Conservation (phyloP, 257 asterid species). For the Mentha longifolia region DNA sequence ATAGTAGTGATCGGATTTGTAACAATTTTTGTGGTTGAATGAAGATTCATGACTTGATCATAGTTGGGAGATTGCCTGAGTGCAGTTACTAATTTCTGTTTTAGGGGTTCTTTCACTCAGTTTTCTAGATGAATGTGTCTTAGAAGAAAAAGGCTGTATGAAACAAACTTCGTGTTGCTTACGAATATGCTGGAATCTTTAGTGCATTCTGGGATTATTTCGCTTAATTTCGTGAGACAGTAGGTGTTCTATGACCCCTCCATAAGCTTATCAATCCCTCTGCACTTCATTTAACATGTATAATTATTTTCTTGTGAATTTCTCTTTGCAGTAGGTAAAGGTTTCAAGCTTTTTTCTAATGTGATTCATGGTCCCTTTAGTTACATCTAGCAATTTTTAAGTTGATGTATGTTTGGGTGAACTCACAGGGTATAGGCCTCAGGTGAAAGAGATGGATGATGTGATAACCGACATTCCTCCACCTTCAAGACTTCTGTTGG, state of each 20-base stretch:
- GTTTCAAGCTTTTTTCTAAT: conserved; percentile 12
- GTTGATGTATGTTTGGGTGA: conserved; percentile 27
- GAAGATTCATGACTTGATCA: neutral
- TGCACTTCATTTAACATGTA: neutral
- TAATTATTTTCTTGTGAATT: neutral
- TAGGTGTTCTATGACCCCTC: neutral
- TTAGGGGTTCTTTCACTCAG: neutral
- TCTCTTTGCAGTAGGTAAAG: neutral
- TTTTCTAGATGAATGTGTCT: conserved; percentile 17
- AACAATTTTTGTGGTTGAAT: neutral
- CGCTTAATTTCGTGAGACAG: neutral
- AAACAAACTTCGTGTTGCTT: neutral
- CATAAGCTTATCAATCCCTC: neutral
- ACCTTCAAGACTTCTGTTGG: conserved; percentile 87
- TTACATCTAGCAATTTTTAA: conserved; percentile 19
- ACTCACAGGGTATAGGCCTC: conserved; percentile 41
- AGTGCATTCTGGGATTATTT: neutral
- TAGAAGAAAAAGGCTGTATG: neutral
- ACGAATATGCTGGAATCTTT: conserved; percentile 11
- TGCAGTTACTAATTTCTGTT: conserved; percentile 6
- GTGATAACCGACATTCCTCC: conserved; percentile 91
- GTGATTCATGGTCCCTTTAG: conserved; percentile 7
- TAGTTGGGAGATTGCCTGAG: neutral
- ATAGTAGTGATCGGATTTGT: neutral
- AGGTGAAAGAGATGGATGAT: conserved; percentile 72